Evolutionary conservation across 2,329 filamentous ascomycete genomes (phyloP).

Genomic region (Fusarium scirpi): DNA sequence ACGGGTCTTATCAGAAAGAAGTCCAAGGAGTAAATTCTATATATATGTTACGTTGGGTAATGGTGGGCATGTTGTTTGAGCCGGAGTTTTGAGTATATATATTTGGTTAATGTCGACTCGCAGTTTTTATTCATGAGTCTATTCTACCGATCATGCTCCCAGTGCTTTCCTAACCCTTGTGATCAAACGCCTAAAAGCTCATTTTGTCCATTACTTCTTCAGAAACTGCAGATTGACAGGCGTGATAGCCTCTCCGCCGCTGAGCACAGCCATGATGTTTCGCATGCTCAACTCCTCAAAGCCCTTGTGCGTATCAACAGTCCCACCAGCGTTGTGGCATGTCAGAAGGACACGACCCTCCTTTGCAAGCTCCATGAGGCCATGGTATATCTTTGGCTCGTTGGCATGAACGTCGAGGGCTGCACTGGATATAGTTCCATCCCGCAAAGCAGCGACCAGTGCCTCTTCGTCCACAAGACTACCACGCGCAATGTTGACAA

Average conservation of each 20-base stretch:
- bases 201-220: constrained; percentile 17
- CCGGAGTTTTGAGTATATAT: constrained; percentile 35
- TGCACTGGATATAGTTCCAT: constrained; percentile 61
- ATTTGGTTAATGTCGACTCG: constrained; percentile 11
- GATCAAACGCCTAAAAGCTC: constrained; percentile 12
- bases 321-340: constrained; percentile 76
- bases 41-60: not conserved
- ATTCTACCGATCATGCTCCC: not conserved
- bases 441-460: constrained; percentile 68
- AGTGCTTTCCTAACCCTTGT: not conserved
- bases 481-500: constrained; percentile 76
- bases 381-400: constrained; percentile 67
- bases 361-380: constrained; percentile 56
- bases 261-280: constrained; percentile 72
- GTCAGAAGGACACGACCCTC: constrained; percentile 67
- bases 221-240: constrained; percentile 72
- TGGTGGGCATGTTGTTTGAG: constrained; percentile 25
- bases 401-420: constrained; percentile 74
- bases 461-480: constrained; percentile 74
- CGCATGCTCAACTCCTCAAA: constrained; percentile 76
- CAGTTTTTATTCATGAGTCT: constrained; percentile 3
- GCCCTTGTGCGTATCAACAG: constrained; percentile 73
- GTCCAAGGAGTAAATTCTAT: constrained; percentile 55
- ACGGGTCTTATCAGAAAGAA: constrained; percentile 68
- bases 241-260: constrained; percentile 64